Conservation (phyloP, 129 eudicot species). For the Ambrosia trifida region DNA sequence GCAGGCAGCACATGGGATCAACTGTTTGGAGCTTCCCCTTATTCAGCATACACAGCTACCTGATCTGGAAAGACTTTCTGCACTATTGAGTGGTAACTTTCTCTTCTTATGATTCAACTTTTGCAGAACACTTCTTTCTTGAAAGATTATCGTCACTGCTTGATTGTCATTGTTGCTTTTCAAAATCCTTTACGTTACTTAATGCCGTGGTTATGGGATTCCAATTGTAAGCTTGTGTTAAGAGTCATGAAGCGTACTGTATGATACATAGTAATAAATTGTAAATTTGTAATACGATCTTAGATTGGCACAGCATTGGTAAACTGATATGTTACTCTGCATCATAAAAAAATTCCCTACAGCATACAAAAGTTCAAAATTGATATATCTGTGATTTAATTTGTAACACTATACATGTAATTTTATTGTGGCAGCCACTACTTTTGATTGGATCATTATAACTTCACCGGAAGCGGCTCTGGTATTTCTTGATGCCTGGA, state of each 20-base stretch:
- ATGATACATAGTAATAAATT: neutral
- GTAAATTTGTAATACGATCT: neutral
- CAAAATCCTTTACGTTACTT: neutral
- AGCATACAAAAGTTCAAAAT: too few species aligned
- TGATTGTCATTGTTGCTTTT: too few species aligned
- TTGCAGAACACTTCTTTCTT: neutral
- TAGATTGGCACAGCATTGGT: neutral
- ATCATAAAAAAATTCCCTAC: too few species aligned
- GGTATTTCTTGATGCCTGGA: constrained; percentile 92
- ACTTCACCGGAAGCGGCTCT: constrained; percentile 90
- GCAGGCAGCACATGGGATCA: constrained; percentile 68
- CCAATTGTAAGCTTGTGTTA: neutral
- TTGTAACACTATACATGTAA: constrained; percentile 11
- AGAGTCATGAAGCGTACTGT: neutral
- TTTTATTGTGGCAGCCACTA: constrained; percentile 49
- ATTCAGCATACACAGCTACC: constrained; percentile 71
- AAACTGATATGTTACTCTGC: neutral
- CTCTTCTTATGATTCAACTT: constrained; percentile 17
- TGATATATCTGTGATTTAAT: constrained; percentile 3
- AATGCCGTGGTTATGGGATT: neutral
- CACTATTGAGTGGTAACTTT: constrained; percentile 52
- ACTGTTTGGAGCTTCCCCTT: constrained; percentile 82
- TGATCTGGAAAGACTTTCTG: constrained; percentile 59
- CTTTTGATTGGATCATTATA: constrained; percentile 83
- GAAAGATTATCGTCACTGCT: too few species aligned